A percentile compares a stretch with the other conserved stretches of the same genome.
phyloP scores from a whole-genome alignment of 2,329 filamentous ascomycete species.

The Colletotrichum filicis region DNA sequence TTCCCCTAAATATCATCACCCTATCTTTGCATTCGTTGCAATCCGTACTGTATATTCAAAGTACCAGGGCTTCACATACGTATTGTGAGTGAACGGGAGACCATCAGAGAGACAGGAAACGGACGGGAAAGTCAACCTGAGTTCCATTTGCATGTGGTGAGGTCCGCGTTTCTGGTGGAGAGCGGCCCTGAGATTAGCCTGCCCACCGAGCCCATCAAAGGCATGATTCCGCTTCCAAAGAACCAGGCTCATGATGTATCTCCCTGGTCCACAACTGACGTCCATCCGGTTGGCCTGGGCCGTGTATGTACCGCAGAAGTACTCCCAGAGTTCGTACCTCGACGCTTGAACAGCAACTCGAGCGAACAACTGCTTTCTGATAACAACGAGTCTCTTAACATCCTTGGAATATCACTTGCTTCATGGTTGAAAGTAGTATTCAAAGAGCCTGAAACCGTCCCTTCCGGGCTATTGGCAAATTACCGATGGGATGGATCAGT shows the following conservation, averaged over 20 bases:
- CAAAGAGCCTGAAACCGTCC: background rate
- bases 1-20: background rate
- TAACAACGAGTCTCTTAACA: background rate
- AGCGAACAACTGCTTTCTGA: conserved; percentile 1
- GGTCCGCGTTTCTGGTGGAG: conserved; percentile 5
- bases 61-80: no score
- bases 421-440: background rate
- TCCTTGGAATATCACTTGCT: background rate
- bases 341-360: background rate
- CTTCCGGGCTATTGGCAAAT: background rate
- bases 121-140: conserved; percentile 1
- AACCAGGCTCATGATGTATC: conserved; percentile 1
- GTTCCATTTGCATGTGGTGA: conserved; percentile 22
- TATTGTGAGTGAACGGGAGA: background rate
- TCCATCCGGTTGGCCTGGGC: background rate
- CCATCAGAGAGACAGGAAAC: background rate
- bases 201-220: background rate
- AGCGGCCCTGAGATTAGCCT: conserved; percentile 2
- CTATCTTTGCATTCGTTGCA: background rate
- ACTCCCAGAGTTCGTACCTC: background rate
- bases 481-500: background rate
- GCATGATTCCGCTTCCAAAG: conserved; percentile 8
- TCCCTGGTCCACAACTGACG: conserved; percentile 3
- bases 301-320: background rate
- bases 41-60: background rate